phyloP scores from a whole-genome alignment of 129 eudicot species.

The Artemisia annua region DNA sequence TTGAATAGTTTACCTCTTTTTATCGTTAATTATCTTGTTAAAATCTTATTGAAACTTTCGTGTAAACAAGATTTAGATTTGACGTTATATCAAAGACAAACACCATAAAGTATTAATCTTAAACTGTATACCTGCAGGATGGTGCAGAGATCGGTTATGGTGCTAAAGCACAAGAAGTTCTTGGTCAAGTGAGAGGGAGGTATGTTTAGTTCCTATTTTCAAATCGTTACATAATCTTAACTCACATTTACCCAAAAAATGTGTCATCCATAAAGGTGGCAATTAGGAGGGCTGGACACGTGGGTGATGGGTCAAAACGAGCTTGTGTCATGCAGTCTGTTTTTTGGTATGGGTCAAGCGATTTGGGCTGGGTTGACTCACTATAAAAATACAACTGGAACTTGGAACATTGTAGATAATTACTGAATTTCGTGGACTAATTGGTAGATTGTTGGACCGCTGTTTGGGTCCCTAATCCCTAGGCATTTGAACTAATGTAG shows the following conservation, averaged over 20 bases:
- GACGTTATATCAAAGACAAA: too few species aligned
- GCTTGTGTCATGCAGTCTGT: too few species aligned
- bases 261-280: too few species aligned
- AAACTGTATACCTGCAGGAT: conserved; percentile 47
- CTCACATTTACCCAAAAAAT: too few species aligned
- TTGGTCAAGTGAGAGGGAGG: conserved; percentile 95
- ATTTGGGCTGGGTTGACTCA: neutral
- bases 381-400: neutral
- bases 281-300: too few species aligned
- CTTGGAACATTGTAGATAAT: neutral
- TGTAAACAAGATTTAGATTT: too few species aligned
- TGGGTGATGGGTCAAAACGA: too few species aligned
- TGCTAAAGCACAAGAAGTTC: conserved; percentile 90
- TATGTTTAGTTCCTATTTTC: conserved; percentile 21
- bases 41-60: too few species aligned
- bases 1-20: too few species aligned
- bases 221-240: neutral
- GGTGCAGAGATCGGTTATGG: conserved; percentile 92
- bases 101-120: conserved; percentile 6
- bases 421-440: neutral
- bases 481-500: neutral
- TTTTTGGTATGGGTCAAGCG: too few species aligned
- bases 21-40: too few species aligned
- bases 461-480: too few species aligned
- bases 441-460: neutral